phyloP scores from a whole-genome alignment of 495 filamentous ascomycete species.

The Penicillium daleae region DNA sequence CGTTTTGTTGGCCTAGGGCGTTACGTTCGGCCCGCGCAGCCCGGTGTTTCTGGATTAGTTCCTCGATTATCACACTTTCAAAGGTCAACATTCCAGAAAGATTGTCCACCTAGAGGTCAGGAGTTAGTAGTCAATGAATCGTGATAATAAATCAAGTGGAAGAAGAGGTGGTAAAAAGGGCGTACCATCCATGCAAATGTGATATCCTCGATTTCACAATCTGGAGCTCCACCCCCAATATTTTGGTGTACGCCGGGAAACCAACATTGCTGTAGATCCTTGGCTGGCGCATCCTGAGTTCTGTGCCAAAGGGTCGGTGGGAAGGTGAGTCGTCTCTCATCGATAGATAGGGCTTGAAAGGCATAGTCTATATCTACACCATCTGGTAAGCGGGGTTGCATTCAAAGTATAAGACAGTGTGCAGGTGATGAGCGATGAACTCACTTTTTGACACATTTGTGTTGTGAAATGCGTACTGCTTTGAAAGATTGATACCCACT shows the following conservation, averaged over 20 bases:
- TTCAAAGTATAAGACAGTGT: slow-evolving; percentile 19
- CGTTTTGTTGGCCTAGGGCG: background rate
- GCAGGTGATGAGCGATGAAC: slow-evolving; percentile 22
- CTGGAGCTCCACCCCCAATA: slow-evolving; percentile 2
- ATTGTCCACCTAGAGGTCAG: slow-evolving; percentile 8
- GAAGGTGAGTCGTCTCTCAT: slow-evolving; percentile 56
- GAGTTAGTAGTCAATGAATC: background rate
- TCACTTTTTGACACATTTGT: slow-evolving; percentile 27
- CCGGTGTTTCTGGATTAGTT: slow-evolving; percentile 1
- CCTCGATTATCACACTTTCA: slow-evolving; percentile 3
- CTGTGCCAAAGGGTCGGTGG: slow-evolving; percentile 56
- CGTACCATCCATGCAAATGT: slow-evolving; percentile 10
- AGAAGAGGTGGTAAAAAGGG: background rate
- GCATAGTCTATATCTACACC: slow-evolving; percentile 51
- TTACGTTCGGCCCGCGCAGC: slow-evolving; percentile 1
- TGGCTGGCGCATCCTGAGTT: slow-evolving; percentile 2
- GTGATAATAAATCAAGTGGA: background rate
- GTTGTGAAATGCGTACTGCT: background rate
- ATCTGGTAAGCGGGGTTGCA: slow-evolving; percentile 7
- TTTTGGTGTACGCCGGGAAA: slow-evolving; percentile 4
- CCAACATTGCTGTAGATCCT: slow-evolving; percentile 6
- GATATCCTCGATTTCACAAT: slow-evolving; percentile 7
- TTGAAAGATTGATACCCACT: slow-evolving; percentile 3
- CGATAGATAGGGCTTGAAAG: slow-evolving; percentile 62
- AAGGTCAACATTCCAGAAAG: slow-evolving; percentile 8